Percentiles rank a stretch among this genome's conserved stretches.
phyloP scores from a whole-genome alignment of 2,329 filamentous ascomycete species.

The Phoma sp. region DNA sequence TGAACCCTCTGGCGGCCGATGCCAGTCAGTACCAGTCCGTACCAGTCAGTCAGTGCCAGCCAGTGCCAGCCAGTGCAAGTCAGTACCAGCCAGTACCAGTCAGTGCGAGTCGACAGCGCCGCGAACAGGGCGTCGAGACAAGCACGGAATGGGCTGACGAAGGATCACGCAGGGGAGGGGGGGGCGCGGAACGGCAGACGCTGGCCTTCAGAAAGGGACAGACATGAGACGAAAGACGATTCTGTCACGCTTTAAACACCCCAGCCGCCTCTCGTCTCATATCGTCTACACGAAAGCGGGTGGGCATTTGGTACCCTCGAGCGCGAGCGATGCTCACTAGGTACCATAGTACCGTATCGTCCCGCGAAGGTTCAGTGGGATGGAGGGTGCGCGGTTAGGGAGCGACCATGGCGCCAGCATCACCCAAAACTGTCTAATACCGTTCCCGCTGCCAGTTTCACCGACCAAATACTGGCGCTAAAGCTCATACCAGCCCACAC shows the following conservation, averaged over 20 bases:
- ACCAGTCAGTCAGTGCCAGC: too few species aligned
- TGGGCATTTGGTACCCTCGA: slow-evolving; percentile 14
- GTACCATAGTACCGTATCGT: slow-evolving; percentile 24
- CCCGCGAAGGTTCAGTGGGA: slow-evolving; percentile 20
- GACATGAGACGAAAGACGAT: slow-evolving; percentile 39
- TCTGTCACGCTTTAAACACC: slow-evolving; percentile 34
- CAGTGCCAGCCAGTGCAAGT: too few species aligned
- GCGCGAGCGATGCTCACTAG: slow-evolving; percentile 16
- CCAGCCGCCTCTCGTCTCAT: slow-evolving; percentile 32
- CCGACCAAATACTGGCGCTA: slow-evolving; percentile 17
- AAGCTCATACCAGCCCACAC: not conserved
- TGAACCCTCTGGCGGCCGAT: not conserved
- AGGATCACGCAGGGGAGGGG: slow-evolving; percentile 30
- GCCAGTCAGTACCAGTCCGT: not conserved
- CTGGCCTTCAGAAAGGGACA: slow-evolving; percentile 29
- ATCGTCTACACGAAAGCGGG: slow-evolving; percentile 24
- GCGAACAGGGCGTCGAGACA: slow-evolving; percentile 29
- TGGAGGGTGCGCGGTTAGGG: slow-evolving; percentile 19
- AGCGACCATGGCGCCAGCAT: slow-evolving; percentile 24
- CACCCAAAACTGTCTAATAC: slow-evolving; percentile 36
- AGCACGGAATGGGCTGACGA: slow-evolving; percentile 31
- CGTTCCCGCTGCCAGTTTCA: slow-evolving; percentile 19
- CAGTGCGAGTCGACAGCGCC: not conserved
- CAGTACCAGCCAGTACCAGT: too few species aligned
- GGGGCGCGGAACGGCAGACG: slow-evolving; percentile 27